Evolutionary conservation across 225 moss, liverwort and hornwort species (phyloP).

Genomic region (Polytrichum formosum): DNA sequence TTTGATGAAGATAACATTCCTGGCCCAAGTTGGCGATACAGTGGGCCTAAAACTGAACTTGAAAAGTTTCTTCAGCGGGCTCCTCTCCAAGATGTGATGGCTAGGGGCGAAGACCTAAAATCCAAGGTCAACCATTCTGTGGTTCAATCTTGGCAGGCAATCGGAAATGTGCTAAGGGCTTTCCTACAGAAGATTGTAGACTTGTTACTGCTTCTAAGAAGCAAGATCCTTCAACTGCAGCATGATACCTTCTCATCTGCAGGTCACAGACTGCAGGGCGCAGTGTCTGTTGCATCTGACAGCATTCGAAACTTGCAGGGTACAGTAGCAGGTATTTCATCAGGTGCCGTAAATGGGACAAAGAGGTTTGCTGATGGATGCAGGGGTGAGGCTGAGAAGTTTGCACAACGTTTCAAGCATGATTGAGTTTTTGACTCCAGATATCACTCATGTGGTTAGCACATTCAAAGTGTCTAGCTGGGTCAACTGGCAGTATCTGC

Average conservation of each 20-base stretch:
- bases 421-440: conserved; percentile 23
- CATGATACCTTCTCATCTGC: conserved; percentile 36
- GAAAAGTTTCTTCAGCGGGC: conserved; percentile 68
- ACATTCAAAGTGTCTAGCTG: no score
- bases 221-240: conserved; percentile 39
- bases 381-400: conserved; percentile 70
- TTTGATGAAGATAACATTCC: conserved; percentile 81
- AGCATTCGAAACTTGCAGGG: conserved; percentile 32
- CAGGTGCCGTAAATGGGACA: conserved; percentile 56
- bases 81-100: conserved; percentile 74
- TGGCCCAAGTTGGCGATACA: conserved; percentile 74
- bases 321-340: conserved; percentile 39
- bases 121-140: conserved; percentile 49
- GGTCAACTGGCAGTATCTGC: no score
- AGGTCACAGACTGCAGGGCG: conserved; percentile 44
- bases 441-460: no score
- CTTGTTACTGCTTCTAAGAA: conserved; percentile 36
- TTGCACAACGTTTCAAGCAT: conserved; percentile 55
- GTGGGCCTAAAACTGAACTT: conserved; percentile 61
- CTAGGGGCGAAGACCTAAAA: conserved; percentile 67
- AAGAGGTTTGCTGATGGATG: conserved; percentile 74
- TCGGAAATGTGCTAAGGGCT: conserved; percentile 31
- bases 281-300: conserved; percentile 27
- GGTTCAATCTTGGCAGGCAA: conserved; percentile 45
- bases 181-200: conserved; percentile 39